Percentiles rank a stretch among this genome's conserved stretches.
Evolutionary conservation across 306 rosid genomes (phyloP).

Genomic region (Boehmeria nivea): DNA sequence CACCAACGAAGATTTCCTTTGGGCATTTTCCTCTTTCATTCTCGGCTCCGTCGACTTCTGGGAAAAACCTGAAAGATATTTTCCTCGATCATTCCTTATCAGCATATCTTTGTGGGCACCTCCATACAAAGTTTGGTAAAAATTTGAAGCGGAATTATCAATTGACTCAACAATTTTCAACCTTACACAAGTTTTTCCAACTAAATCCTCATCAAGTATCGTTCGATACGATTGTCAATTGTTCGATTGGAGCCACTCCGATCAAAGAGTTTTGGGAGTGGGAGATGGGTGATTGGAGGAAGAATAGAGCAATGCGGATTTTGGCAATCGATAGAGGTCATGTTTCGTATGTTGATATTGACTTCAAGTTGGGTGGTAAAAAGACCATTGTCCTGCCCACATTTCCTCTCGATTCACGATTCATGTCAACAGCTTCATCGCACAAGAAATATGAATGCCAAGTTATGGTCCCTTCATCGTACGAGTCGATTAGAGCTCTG

Average conservation of each 20-base stretch:
- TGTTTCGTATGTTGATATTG: conserved; percentile 70
- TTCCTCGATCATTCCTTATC: conserved; percentile 79
- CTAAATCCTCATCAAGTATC: conserved; percentile 48
- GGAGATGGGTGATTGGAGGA: conserved; percentile 99
- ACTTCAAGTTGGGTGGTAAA: conserved; percentile 52
- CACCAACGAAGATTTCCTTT: conserved; percentile 78
- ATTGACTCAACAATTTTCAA: conserved; percentile 32
- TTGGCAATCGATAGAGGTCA: conserved; percentile 80
- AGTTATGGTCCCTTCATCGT: conserved; percentile 42
- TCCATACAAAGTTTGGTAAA: conserved; percentile 73
- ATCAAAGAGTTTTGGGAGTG: conserved; percentile 89
- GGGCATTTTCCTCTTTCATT: conserved; percentile 96
- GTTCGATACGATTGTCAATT: conserved; percentile 37
- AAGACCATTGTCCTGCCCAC: conserved; percentile 68
- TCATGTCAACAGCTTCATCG: conserved; percentile 54
- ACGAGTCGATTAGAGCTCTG: conserved; percentile 62
- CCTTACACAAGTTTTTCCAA: conserved; percentile 51
- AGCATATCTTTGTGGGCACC: conserved; percentile 90
- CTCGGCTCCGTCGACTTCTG: conserved; percentile 58
- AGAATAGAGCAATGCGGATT: conserved; percentile 67
- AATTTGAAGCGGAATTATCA: conserved; percentile 85
- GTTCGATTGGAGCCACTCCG: conserved; percentile 45
- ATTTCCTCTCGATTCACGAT: conserved; percentile 85
- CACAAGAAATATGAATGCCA: conserved; percentile 57
- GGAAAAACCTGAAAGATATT: conserved; percentile 67